phyloP scores from a whole-genome alignment of 164 flowering plant genomes.

The Aristolochia californica region DNA sequence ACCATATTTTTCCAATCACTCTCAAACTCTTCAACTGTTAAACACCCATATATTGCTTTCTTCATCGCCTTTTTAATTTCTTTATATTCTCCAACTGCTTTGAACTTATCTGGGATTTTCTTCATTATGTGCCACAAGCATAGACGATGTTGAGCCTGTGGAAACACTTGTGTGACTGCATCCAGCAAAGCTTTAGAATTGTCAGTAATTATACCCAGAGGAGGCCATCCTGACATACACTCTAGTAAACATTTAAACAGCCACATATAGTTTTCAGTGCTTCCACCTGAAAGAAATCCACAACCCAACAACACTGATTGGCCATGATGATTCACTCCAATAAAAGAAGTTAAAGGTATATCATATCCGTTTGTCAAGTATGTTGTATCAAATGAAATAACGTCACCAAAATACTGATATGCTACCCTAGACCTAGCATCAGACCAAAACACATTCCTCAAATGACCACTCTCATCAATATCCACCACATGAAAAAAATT shows the following conservation, averaged over 20 bases:
- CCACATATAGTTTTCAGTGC: slow-evolving; percentile 6
- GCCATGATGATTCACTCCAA: slow-evolving; percentile 9
- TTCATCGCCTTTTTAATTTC: slow-evolving; percentile 4
- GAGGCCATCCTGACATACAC: slow-evolving; percentile 10
- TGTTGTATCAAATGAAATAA: slow-evolving; percentile 8
- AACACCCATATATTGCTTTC: slow-evolving; percentile 2
- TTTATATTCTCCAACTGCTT: not conserved
- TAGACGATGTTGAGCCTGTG: slow-evolving; percentile 2
- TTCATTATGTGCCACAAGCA: slow-evolving; percentile 7
- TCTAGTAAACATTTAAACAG: slow-evolving; percentile 5
- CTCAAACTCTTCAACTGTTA: slow-evolving; percentile 7
- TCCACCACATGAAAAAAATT: slow-evolving; percentile 4
- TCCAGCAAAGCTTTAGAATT: not conserved
- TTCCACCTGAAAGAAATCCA: slow-evolving; percentile 5
- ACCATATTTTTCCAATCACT: slow-evolving; percentile 5
- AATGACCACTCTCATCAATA: not conserved
- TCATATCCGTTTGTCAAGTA: slow-evolving; percentile 3
- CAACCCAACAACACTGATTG: slow-evolving; percentile 6
- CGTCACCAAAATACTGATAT: slow-evolving; percentile 7
- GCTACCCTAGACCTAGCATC: slow-evolving; percentile 3
- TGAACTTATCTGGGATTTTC: slow-evolving; percentile 2
- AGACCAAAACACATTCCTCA: slow-evolving; percentile 9
- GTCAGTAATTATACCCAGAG: slow-evolving; percentile 7
- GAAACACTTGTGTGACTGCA: slow-evolving; percentile 8
- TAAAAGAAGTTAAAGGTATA: slow-evolving; percentile 5